Conservation (phyloP, 495 filamentous ascomycete species). For the Podospora bellae-mahoneyi region DNA sequence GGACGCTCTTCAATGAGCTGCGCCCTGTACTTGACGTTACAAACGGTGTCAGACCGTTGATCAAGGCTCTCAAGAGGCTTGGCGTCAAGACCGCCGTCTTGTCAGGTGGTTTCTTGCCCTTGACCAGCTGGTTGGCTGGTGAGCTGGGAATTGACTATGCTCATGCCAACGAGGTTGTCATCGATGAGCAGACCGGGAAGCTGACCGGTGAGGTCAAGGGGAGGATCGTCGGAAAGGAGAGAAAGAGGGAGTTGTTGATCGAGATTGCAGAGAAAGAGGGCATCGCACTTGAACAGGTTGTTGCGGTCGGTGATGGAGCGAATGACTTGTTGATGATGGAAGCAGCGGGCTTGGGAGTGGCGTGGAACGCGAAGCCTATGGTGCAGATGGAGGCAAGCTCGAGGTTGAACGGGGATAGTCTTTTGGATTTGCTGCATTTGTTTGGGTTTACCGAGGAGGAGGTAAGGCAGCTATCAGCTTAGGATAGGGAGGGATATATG, state of each 20-base stretch:
- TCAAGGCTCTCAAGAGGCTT: conserved; percentile 64
- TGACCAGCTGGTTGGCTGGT: conserved; percentile 79
- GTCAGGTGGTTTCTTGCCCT: conserved; percentile 85
- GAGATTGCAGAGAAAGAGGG: conserved; percentile 72
- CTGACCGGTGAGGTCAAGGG: conserved; percentile 78
- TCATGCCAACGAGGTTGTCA: conserved; percentile 79
- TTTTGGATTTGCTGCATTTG: conserved; percentile 80
- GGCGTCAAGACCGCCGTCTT: conserved; percentile 85
- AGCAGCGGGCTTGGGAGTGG: conserved; percentile 82
- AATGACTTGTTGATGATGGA: conserved; percentile 94
- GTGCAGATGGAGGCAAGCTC: conserved; percentile 85
- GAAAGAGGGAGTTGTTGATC: conserved; percentile 72
- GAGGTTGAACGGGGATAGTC: conserved; percentile 71
- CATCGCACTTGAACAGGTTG: conserved; percentile 68
- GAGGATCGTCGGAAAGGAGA: conserved; percentile 75
- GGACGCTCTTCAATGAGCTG: conserved; percentile 76
- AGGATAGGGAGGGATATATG: not conserved
- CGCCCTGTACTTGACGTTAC: conserved; percentile 71
- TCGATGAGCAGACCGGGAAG: conserved; percentile 54
- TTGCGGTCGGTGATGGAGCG: conserved; percentile 90
- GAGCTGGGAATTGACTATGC: conserved; percentile 82
- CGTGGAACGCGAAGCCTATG: conserved; percentile 88
- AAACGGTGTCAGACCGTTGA: conserved; percentile 70
- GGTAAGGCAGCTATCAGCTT: conserved; percentile 47
- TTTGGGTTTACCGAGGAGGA: conserved; percentile 73